Evolutionary conservation across 2,329 filamentous ascomycete genomes (phyloP).

Genomic region (Pyricularia sp.): DNA sequence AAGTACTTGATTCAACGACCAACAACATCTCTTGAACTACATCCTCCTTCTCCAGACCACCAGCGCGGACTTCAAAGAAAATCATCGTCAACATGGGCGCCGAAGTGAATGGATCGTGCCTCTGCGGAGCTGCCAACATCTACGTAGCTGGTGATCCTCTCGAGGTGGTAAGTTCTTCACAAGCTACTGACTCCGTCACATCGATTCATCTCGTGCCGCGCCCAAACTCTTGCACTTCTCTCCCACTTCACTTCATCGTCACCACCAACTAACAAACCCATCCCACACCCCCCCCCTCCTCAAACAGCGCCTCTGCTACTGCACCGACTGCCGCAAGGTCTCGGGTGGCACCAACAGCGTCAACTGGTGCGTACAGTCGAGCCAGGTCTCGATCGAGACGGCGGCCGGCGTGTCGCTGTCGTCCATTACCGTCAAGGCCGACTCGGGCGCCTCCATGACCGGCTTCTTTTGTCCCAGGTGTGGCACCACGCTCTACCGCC

Average conservation of each 20-base stretch:
- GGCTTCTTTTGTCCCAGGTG: background rate
- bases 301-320: background rate
- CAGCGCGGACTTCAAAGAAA: background rate
- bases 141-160: background rate
- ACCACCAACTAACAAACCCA: background rate
- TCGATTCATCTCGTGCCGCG: background rate
- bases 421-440: background rate
- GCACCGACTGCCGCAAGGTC: conserved; percentile 4
- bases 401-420: background rate
- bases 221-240: background rate
- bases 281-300: too few species aligned
- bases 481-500: conserved; percentile 3
- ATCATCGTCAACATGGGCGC: background rate
- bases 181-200: background rate
- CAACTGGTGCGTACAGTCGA: conserved; percentile 1
- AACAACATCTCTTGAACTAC: background rate
- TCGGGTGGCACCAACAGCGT: conserved; percentile 1
- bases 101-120: background rate
- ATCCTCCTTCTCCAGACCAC: background rate
- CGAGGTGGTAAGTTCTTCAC: background rate
- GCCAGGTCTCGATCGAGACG: background rate
- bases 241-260: background rate
- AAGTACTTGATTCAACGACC: background rate
- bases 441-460: background rate
- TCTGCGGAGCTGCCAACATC: background rate